Percentiles rank a stretch among this genome's conserved stretches.
These are phyloP conservation scores for Nicotiana knightiana DNA, from an alignment of 257 asterid species.

Conservation along the genomic window DNA sequence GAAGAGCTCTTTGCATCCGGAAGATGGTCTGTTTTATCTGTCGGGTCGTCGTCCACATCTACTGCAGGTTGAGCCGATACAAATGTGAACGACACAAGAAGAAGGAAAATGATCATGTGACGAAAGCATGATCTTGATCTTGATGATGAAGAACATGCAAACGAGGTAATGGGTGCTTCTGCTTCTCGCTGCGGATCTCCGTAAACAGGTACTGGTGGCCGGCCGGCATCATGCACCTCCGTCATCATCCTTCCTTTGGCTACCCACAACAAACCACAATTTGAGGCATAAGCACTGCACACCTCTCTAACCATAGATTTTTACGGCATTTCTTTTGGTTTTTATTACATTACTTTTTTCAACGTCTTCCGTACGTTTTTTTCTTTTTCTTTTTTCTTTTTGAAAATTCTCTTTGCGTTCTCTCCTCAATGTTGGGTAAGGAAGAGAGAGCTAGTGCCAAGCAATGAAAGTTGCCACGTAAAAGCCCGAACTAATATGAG, in stretches of 20 bases:
- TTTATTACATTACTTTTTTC: background rate
- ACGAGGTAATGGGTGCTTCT: background rate
- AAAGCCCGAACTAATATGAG: background rate
- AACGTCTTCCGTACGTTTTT: background rate
- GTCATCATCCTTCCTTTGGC: constrained; percentile 12
- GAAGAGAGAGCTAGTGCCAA: background rate
- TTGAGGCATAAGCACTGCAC: constrained; percentile 7
- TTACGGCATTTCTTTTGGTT: constrained; percentile 1
- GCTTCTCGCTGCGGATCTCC: background rate
- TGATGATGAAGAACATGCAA: constrained; percentile 1
- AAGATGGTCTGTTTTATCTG: background rate
- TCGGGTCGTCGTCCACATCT: background rate
- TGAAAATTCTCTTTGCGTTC: background rate
- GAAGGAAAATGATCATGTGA: background rate
- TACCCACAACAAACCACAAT: background rate
- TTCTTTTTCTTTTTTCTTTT: background rate
- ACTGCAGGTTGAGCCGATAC: background rate
- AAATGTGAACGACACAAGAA: background rate
- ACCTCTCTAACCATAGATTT: constrained; percentile 5
- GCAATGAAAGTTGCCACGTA: background rate
- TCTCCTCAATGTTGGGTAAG: background rate
- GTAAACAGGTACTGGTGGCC: background rate
- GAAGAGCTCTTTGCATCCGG: constrained; percentile 13
- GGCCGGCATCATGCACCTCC: constrained; percentile 5
- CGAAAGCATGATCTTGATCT: background rate